Evolutionary conservation across 441 rosid species (phyloP), one percentile per base, ranked within the genome.

Genomic region (Dalechampia spathulata): DNA sequence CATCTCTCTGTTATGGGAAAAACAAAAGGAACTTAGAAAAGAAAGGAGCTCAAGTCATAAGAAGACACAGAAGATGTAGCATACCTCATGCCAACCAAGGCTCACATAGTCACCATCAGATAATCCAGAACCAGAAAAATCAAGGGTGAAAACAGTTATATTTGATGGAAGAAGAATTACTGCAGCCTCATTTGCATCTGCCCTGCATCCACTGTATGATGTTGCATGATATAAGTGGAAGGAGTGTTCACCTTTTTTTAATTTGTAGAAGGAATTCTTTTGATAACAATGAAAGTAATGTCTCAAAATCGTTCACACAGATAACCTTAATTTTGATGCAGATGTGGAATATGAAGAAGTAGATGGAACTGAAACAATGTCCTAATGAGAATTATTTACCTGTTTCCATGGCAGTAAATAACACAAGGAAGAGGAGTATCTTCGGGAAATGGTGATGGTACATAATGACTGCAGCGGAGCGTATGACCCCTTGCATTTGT

Each of bases 71-170:
- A 61, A 56, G 34, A 44, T 14, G 50, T 63, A 51, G 69, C 73
- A 23, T 66, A 91, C 98, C 92, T 92, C 98, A 61, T 92, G 96
- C 95, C 96, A 92, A 59, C 98, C 98, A 69, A 92, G 96, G 86
- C 96, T 88, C 50, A 92, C 98, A 76, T 81, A 84, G 66, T 88
- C 86, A 65, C 98, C 98, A 64, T 85, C 96, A 53, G 98, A 92
- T 72, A 92, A 75, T 61, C 98, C 98, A 16, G 96, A 92, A 17
- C 98, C 98, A 41, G 98, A 92, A 73, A 92, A 92, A 73, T 92
- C 98, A 62, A 92, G 91, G 15, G 94, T 75, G 61, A 92, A 92
- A 65, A 88, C 86, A 47, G 98, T 88, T 48, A 92, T 92, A 71
- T 88, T 92, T 58, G 98, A 84, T 46, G 95, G 91, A 62, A 92